These are phyloP conservation scores for Eleusine coracana DNA, from an alignment of 176 grass and related monocot species.

Conservation along the genomic window DNA sequence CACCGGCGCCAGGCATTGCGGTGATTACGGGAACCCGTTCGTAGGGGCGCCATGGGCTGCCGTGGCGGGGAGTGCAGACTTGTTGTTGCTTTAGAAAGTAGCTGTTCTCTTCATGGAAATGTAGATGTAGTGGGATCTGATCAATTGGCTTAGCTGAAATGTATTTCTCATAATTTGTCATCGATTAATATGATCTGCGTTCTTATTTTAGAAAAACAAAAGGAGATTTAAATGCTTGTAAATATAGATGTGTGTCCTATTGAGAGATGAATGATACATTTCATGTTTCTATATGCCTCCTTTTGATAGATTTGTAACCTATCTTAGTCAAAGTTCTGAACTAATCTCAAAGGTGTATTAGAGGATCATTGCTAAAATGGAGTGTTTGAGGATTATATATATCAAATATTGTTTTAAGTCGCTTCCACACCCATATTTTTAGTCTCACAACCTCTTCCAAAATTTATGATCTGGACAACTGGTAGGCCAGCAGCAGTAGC, in stretches of 20 bases:
- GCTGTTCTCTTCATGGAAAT: background rate
- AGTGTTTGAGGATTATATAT: too few species aligned
- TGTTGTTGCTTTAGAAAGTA: slow-evolving; percentile 40
- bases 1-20: slow-evolving; percentile 9
- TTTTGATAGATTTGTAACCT: too few species aligned
- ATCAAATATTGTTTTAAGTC: too few species aligned
- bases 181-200: background rate
- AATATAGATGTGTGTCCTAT: slow-evolving; percentile 21
- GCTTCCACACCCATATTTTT: too few species aligned
- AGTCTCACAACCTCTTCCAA: too few species aligned
- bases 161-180: background rate
- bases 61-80: slow-evolving; percentile 6
- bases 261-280: background rate
- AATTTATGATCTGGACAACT: too few species aligned
- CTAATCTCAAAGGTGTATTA: too few species aligned
- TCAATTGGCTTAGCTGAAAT: background rate
- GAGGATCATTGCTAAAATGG: too few species aligned
- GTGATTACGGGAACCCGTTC: slow-evolving; percentile 55
- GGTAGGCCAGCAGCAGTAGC: too few species aligned
- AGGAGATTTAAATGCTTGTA: slow-evolving; percentile 16
- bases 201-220: background rate
- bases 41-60: background rate
- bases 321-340: too few species aligned
- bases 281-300: too few species aligned
- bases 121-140: background rate